A percentile compares a stretch with the other conserved stretches of the same genome.
Evolutionary conservation across 768 basidiomycete species (phyloP).

Genomic region (Suillus subalutaceus): DNA sequence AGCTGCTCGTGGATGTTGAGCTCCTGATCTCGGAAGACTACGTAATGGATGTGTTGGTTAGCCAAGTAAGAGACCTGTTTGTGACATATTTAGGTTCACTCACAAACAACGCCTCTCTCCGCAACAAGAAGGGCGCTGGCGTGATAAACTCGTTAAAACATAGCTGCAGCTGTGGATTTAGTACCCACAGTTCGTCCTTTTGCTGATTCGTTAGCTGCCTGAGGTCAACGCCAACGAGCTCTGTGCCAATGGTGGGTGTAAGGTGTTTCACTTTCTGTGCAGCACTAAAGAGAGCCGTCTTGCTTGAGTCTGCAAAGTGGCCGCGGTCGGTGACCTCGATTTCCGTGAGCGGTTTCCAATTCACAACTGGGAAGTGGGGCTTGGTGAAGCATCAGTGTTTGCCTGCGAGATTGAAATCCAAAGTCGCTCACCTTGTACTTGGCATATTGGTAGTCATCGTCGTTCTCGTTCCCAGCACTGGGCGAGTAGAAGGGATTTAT

Average conservation of each 20-base stretch:
- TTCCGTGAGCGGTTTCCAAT: conserved; percentile 66
- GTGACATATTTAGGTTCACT: conserved; percentile 26
- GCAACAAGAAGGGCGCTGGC: conserved; percentile 70
- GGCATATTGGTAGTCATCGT: conserved; percentile 54
- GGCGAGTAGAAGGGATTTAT: conserved; percentile 76
- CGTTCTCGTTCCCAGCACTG: conserved; percentile 49
- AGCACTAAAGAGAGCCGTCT: conserved; percentile 63
- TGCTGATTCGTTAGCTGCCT: conserved; percentile 65
- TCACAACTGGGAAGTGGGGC: conserved; percentile 65
- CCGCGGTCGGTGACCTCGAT: conserved; percentile 67
- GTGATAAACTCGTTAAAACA: conserved; percentile 16
- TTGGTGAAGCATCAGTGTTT: conserved; percentile 27
- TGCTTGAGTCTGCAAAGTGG: conserved; percentile 67
- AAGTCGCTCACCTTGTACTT: conserved; percentile 55
- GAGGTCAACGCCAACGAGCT: conserved; percentile 73
- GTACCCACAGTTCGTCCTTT: conserved; percentile 76
- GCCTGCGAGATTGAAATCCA: background rate
- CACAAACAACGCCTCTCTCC: conserved; percentile 78
- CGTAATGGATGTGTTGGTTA: background rate
- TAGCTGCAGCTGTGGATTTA: background rate
- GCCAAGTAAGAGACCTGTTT: background rate
- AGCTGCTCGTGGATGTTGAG: conserved; percentile 69
- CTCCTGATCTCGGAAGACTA: conserved; percentile 79
- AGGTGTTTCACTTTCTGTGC: conserved; percentile 69
- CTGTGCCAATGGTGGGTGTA: conserved; percentile 76